Evolutionary conservation across 176 grass and related monocot species (phyloP).

Genomic region (Stipa capillata): DNA sequence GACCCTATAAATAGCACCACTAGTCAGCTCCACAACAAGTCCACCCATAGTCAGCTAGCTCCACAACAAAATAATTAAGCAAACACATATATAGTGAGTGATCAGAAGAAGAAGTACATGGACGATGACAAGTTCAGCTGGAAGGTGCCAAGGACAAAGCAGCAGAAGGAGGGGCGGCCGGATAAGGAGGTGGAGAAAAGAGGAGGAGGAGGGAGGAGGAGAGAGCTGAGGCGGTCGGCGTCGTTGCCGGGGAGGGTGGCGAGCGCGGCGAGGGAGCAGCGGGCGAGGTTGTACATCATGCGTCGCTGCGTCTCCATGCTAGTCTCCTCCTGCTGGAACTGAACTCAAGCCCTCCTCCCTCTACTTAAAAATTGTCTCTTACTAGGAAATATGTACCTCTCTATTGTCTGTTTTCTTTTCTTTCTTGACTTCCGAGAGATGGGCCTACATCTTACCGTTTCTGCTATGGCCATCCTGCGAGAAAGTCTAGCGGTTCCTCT

Average conservation of each 20-base stretch:
- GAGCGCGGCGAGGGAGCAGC: conserved; percentile 38
- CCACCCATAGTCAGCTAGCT: no score
- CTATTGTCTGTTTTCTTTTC: no score
- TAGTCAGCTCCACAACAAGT: no score
- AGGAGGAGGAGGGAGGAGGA: neutral
- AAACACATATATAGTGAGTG: no score
- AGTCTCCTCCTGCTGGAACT: conserved; percentile 27
- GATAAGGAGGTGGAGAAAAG: neutral
- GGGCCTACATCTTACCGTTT: neutral
- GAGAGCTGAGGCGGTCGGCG: neutral
- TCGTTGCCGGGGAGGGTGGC: conserved; percentile 1
- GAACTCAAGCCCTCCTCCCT: no score
- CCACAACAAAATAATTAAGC: no score
- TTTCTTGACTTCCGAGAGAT: neutral
- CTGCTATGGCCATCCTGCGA: neutral
- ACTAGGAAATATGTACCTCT: no score
- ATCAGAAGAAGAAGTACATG: no score
- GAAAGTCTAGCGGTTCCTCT: neutral
- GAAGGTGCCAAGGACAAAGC: conserved; percentile 27
- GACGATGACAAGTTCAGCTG: neutral
- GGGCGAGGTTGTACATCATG: conserved; percentile 50
- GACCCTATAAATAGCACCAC: neutral
- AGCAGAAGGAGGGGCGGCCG: conserved; percentile 10
- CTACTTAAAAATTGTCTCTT: no score
- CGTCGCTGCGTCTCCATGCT: conserved; percentile 57